Evolutionary conservation across 345 rosid species (phyloP), one percentile per base, ranked within the genome.

Genomic region (Camelina neglecta): DNA sequence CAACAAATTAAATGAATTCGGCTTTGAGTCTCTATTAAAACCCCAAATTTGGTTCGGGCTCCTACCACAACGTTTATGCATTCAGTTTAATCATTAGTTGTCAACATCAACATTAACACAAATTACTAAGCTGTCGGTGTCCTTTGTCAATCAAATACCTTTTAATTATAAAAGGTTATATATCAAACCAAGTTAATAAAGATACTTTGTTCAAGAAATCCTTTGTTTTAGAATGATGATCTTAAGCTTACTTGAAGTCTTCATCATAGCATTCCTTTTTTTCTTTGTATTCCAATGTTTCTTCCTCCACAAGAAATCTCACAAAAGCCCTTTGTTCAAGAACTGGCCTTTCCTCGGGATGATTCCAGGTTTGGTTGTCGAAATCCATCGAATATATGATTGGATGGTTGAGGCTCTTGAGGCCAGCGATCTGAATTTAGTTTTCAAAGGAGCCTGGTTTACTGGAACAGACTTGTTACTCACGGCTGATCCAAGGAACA

Each of bases 341-440:
- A 41, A 41, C 48, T 73, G 71, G 77, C 71, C 71, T n/a, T 16
- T 51, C 68, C 16, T 47, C 12, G 63, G 71, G 71, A 64, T 73
- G 77, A 33, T 54, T 63, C 64, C 77, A 2, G 64, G 71, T 7
- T 1, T 73, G 31, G 7, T 64, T 23, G 1, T 8, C 47, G 44
- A 64, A 5, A 0, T 56, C 23, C 57, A 35, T 45, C 65, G 49
- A 1, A n/a, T 59, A 5, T 60, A 10, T 9, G 71, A 73, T 24
- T 54, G 24, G 47, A 3, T 35, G 0, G 36, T 7, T 8, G 71
- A 65, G 16, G 38, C 2, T 54, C 39, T 65, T 33, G 59, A 74
- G 48, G 23, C 64, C 13, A 64, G 1, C 21, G 58, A 48, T 44
- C 26, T 65, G 4, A 74, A 33, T 10, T 74, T 59, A 31, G 0